Percentiles rank a stretch among this genome's conserved stretches.
Conservation (phyloP, 106 monocot species). For the Acanthochlamys bracteata region DNA sequence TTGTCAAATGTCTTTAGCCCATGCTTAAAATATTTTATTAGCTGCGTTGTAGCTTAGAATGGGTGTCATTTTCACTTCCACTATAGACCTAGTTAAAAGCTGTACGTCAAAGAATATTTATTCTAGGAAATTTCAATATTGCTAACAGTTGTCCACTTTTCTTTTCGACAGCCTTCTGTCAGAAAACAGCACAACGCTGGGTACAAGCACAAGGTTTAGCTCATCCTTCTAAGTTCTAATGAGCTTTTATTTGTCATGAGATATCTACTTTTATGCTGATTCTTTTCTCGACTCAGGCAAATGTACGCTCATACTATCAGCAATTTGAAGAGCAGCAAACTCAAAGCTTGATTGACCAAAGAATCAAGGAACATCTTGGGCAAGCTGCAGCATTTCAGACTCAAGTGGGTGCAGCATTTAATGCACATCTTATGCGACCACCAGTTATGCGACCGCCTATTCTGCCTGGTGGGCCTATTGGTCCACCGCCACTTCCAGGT, state of each 20-base stretch:
- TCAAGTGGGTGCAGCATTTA: slow-evolving; percentile 80
- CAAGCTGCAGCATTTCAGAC: slow-evolving; percentile 72
- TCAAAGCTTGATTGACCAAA: slow-evolving; percentile 89
- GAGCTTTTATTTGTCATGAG: no score
- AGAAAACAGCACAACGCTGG: slow-evolving; percentile 98
- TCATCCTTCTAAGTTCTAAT: no score
- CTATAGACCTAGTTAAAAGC: no score
- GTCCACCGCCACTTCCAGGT: slow-evolving; percentile 31
- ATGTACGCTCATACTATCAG: slow-evolving; percentile 84
- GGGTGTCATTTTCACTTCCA: no score
- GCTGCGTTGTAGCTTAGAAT: no score
- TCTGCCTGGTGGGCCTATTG: slow-evolving; percentile 34
- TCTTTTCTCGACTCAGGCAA: slow-evolving; percentile 36
- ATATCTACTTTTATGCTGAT: no score
- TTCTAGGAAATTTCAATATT: no score
- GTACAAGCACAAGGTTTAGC: slow-evolving; percentile 88
- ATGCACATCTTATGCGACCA: slow-evolving; percentile 63
- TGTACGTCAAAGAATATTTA: no score
- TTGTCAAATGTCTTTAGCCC: no score
- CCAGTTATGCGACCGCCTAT: slow-evolving; percentile 63
- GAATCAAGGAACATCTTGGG: slow-evolving; percentile 92
- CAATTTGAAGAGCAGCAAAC: slow-evolving; percentile 97
- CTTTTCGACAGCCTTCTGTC: slow-evolving; percentile 76
- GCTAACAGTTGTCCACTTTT: not conserved
- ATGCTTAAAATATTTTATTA: no score